Base-by-base conservation (phyloP, 768 basidiomycete genomes). In the Hygrophoropsis aurantiaca region DNA sequence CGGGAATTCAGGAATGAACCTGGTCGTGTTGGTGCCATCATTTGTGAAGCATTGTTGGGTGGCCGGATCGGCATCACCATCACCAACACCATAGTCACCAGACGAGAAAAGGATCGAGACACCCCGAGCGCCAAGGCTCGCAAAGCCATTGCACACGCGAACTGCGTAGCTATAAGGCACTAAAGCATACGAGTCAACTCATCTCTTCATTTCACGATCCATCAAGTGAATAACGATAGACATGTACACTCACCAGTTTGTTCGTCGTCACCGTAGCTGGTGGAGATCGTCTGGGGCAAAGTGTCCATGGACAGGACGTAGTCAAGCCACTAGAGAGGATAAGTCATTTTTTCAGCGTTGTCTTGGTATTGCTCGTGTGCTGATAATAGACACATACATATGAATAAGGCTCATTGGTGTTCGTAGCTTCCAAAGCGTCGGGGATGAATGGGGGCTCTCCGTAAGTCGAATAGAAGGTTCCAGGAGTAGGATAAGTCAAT, bases 61-160 rank as follows among this genome's bases (percentile, higher is more conserved):
- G 0, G 67, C 64, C 15, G 81, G 81, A 57, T 85, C 49, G 1
- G 74, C 40, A 53, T 82, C 55, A 24, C 77, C 74, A 56, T 83
- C 86, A 2, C 87, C 87, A 13, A 87, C 87, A 15, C 87, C 87
- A 11, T 58, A 58, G 50, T 89, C 86, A n/a, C 86, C 85, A 18
- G 82, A 84, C 11, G 80, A 72, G 63, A 86, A 87, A 32, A 81
- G 58, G 11, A 89, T 34, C 7, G 85, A 81, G 15, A 82, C 71
- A 15, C 88, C 88, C 2, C 85, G 79, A 41, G 72, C 78, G 47
- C 85, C 85, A 11, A 90, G 77, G 51, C 79, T 73, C n/a, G 84
- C 85, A 44, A 90, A 81, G 8, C 69, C 73, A 5, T 55, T 47
- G 59, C 87, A 90, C 19, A 76, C 75, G 38, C 83, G 78, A n/a